Evolutionary conservation across 108 stramenopile species (phyloP).

Genomic region (Skeletonema tropicum): DNA sequence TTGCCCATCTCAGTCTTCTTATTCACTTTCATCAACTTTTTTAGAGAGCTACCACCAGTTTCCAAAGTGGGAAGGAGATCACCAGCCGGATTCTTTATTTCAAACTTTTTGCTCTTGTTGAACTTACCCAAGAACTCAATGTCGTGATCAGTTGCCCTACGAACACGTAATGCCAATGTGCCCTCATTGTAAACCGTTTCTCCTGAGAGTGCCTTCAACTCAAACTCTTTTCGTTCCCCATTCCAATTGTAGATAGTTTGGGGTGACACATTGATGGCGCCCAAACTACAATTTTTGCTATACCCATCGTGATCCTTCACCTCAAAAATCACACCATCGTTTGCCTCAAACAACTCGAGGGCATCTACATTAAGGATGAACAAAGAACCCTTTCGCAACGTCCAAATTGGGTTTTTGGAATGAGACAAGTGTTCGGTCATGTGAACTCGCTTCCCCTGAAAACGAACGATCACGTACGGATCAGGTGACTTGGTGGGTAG

Average conservation of each 20-base stretch:
- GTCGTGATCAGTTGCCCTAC: constrained; percentile 73
- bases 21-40: constrained; percentile 45
- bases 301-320: constrained; percentile 76
- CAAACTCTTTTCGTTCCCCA: constrained; percentile 66
- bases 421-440: constrained; percentile 55
- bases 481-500: constrained; percentile 60
- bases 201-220: constrained; percentile 28
- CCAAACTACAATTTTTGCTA: constrained; percentile 57
- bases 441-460: constrained; percentile 63
- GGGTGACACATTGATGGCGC: constrained; percentile 52
- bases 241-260: constrained; percentile 57
- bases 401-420: constrained; percentile 84
- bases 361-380: constrained; percentile 63
- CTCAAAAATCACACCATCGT: constrained; percentile 67
- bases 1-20: constrained; percentile 27
- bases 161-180: constrained; percentile 64
- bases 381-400: constrained; percentile 64
- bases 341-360: constrained; percentile 62
- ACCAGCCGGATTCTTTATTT: not conserved
- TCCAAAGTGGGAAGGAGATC: constrained; percentile 23
- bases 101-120: constrained; percentile 29
- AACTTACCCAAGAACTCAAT: constrained; percentile 64
- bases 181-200: constrained; percentile 45
- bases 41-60: constrained; percentile 29
- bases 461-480: constrained; percentile 60